phyloP scores from a whole-genome alignment of 768 basidiomycete species.

The Macrolepiota fuliginosa region DNA sequence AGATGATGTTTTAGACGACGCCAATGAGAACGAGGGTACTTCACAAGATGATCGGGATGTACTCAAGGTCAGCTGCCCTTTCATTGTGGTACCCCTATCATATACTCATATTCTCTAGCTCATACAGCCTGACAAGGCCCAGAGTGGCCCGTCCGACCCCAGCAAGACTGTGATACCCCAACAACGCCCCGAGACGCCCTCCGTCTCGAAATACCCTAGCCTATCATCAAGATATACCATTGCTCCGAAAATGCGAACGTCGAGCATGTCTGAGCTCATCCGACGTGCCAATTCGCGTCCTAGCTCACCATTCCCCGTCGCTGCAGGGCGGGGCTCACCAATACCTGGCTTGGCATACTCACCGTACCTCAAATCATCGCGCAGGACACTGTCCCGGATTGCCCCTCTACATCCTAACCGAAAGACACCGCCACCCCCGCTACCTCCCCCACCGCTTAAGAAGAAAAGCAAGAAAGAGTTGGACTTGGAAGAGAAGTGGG shows the following conservation, averaged over 20 bases:
- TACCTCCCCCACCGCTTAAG: conserved; percentile 64
- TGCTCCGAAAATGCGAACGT: conserved; percentile 46
- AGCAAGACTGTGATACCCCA: conserved; percentile 10
- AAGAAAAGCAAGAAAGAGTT: conserved; percentile 82
- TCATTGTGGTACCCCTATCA: neutral
- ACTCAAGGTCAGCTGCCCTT: neutral
- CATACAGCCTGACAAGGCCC: neutral
- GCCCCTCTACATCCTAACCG: conserved; percentile 77
- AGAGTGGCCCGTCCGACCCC: neutral
- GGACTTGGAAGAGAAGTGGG: conserved; percentile 75
- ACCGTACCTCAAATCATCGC: conserved; percentile 64
- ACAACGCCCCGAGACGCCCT: conserved; percentile 7
- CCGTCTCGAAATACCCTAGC: conserved; percentile 15
- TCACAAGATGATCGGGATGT: neutral
- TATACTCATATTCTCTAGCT: conserved; percentile 1
- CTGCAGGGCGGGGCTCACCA: conserved; percentile 3
- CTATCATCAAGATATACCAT: conserved; percentile 37
- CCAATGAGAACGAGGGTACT: conserved; percentile 16
- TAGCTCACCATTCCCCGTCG: conserved; percentile 51
- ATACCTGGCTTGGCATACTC: conserved; percentile 45
- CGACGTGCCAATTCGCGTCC: conserved; percentile 67
- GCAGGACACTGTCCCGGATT: conserved; percentile 59
- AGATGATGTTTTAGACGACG: conserved; percentile 10
- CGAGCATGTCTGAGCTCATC: conserved; percentile 76
- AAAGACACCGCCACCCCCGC: conserved; percentile 69